Evolutionary conservation across 2,329 filamentous ascomycete genomes (phyloP), one percentile per base, ranked within the genome.

Genomic region (Phoma sp.): DNA sequence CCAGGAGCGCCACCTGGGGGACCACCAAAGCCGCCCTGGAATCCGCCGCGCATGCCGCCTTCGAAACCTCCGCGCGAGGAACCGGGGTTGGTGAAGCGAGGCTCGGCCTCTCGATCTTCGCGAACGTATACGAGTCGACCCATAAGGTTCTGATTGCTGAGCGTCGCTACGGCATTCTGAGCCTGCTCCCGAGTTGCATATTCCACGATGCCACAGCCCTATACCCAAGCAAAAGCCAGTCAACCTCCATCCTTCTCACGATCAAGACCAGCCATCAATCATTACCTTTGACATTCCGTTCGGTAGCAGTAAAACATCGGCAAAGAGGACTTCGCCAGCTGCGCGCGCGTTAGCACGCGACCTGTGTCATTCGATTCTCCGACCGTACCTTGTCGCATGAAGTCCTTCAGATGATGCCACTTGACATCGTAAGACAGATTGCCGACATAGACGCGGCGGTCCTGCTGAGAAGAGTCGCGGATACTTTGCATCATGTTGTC

Each of bases 201-300:
- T 89, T 99, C 95, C 89, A 99, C 95, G 91, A 99, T 99, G 83
- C 95, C 95, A 93, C 93, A 99, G 92, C 95, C 93, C 93, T 98
- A 96, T 89, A 85, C 86, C 89, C 84, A 80, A 86, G 88, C 88
- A 90, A 90, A 72, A 89, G 88, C 90, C 92, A 90, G 88, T 89
- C 93, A 93, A 93, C 96, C 93, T 97, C 92, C 91, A 91, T 95
- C 90, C 91, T 84, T 84, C 86, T 82, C 82, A 80, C 81, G 80
- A 81, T 82, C 66, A 82, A 66, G 82, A 87, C 90, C 90, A 90
- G 86, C 89, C 89, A 88, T 86, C 88, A 86, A 44, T 92, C 91
- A 91, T 92, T 93, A 98, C 93, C 93, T 99, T 99, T 91, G 93
- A 98, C 95, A 99, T 99, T 93, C 95, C 95, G 86, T 99, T 99